Conservation (phyloP, 441 rosid species). For the Raphanus hybrid region DNA sequence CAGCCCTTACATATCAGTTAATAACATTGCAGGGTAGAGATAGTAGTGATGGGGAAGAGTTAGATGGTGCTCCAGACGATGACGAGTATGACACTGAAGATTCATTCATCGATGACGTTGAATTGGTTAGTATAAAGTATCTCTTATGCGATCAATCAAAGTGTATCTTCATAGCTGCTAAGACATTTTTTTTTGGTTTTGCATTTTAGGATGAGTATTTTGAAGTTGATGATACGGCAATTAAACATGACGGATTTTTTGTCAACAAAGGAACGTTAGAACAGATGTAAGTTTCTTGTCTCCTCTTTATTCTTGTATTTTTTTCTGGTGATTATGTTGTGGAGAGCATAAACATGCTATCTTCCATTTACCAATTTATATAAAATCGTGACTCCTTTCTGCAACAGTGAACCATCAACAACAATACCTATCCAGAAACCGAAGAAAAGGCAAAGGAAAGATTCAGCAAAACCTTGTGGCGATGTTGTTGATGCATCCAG, state of each 20-base stretch:
- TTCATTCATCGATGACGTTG: constrained; percentile 95
- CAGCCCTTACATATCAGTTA: too few species aligned
- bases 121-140: constrained; percentile 69
- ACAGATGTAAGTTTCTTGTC: constrained; percentile 66
- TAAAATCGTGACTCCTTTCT: neutral
- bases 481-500: constrained; percentile 57
- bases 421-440: constrained; percentile 62
- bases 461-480: constrained; percentile 52
- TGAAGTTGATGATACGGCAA: constrained; percentile 91
- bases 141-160: neutral
- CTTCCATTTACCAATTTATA: neutral
- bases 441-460: constrained; percentile 90
- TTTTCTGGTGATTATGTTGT: constrained; percentile 10
- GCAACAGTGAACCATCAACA: constrained; percentile 62
- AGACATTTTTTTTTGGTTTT: constrained; percentile 1
- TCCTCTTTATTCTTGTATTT: constrained; percentile 11
- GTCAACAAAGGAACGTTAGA: constrained; percentile 93
- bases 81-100: constrained; percentile 98
- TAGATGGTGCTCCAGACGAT: constrained; percentile 86
- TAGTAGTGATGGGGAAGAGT: constrained; percentile 51
- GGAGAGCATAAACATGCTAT: neutral
- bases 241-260: constrained; percentile 94
- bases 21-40: too few species aligned
- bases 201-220: constrained; percentile 93
- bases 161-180: constrained; percentile 15